Base-by-base conservation (phyloP, 1,139 yeast species). In the Arxiozyma slooffiae region DNA sequence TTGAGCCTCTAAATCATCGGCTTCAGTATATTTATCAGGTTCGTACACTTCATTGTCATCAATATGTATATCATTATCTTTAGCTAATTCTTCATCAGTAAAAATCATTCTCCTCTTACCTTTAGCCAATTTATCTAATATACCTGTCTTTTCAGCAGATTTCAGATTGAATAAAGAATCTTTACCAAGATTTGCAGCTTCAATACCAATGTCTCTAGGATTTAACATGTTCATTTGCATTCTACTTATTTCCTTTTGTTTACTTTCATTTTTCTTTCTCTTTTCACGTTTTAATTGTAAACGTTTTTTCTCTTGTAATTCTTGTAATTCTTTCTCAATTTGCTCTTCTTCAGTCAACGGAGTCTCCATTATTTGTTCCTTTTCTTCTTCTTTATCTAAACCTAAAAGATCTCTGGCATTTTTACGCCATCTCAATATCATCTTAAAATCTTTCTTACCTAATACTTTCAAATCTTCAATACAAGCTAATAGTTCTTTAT, bases 201-300 rank as follows among this genome's bases (percentile, higher is more conserved):
- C 98, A 46, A 88, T 75, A 76, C 97, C 97, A 57, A 92, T 82
- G 62, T 88, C 95, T 75, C 79, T 80, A 62, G 95, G 96, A 2
- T 96, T 86, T 54, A 86, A 74, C 97, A 92, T 90, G 66, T 87
- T 88, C 94, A 92, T 85, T 70, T 92, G 97, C 85, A 89, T 83
- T 70, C 97, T 80, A 50, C 79, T 77, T 51, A 92, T 80, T 66
- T 90, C 97, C 67, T 86, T 87, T 66, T 88, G 96, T 64, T 88
- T 89, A 57, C 70, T 61, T 69, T 90, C 97, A 65, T 92, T 90
- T 48, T 80, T 78, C 59, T 77, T 80, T 68, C 96, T 82, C 70
- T 83, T 87, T 57, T 83, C 90, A 63, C 97, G 80, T 68, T 84
- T 90, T 48, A 71, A 70, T 58, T 80, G 80, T 58, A 82, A 77